Conservation (phyloP, 2,329 filamentous ascomycete species). For the Botrytis hyacinthi region DNA sequence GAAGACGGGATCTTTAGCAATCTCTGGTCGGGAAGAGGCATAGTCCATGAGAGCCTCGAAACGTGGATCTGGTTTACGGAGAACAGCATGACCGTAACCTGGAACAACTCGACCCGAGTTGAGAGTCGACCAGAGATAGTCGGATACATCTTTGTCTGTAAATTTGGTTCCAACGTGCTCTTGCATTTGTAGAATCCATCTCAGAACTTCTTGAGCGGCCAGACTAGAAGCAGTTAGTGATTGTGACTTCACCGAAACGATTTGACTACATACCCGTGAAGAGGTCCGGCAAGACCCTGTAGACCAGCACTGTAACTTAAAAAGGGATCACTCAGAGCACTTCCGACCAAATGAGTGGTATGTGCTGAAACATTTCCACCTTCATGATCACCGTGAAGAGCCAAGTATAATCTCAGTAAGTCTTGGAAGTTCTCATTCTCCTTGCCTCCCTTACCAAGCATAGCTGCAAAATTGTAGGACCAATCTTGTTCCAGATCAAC, state of each 20-base stretch:
- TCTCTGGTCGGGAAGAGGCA: slow-evolving; percentile 78
- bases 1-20: slow-evolving; percentile 86
- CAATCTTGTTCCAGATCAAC: slow-evolving; percentile 87
- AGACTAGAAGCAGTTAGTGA: slow-evolving; percentile 51
- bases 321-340: slow-evolving; percentile 91
- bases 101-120: slow-evolving; percentile 90
- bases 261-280: slow-evolving; percentile 64
- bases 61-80: slow-evolving; percentile 93
- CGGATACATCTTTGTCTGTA: slow-evolving; percentile 76
- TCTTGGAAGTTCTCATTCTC: slow-evolving; percentile 95
- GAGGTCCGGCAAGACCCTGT: slow-evolving; percentile 89
- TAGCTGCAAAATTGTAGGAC: slow-evolving; percentile 97
- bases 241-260: not conserved
- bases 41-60: slow-evolving; percentile 98
- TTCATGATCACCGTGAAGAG: slow-evolving; percentile 96
- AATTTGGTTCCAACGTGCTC: slow-evolving; percentile 76
- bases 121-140: slow-evolving; percentile 90
- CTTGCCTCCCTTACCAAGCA: slow-evolving; percentile 86
- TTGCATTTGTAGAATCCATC: slow-evolving; percentile 97
- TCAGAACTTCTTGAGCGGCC: slow-evolving; percentile 93
- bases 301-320: slow-evolving; percentile 94
- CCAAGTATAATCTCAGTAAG: slow-evolving; percentile 87
- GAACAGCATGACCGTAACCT: slow-evolving; percentile 91
- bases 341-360: slow-evolving; percentile 90
- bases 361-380: slow-evolving; percentile 97